These are phyloP conservation scores for Diplodia scrobiculata DNA, from an alignment of 2,329 filamentous ascomycete genomes.

Conservation along the genomic window DNA sequence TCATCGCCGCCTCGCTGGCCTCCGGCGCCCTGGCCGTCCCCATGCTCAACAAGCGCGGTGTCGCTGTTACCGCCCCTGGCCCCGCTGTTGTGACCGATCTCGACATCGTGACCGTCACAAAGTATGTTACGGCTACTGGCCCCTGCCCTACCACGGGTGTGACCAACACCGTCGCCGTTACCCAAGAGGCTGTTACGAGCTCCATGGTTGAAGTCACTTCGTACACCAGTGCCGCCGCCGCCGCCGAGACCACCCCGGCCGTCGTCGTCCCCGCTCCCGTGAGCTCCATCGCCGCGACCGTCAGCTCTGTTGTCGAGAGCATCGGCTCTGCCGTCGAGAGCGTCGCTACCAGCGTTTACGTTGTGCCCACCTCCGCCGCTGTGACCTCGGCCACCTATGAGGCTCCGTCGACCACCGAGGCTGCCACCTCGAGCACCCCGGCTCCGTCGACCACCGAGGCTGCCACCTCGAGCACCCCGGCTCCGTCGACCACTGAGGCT, in stretches of 20 bases:
- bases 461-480: neutral
- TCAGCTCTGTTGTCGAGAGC: neutral
- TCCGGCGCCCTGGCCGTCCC: constrained; percentile 30
- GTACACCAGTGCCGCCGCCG: neutral
- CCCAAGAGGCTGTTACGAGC: constrained; percentile 8
- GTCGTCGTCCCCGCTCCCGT: neutral
- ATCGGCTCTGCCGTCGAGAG: neutral
- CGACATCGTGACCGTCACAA: constrained; percentile 28
- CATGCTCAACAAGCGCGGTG: constrained; percentile 24
- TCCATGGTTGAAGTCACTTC: constrained; percentile 8
- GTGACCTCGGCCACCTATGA: constrained; percentile 1
- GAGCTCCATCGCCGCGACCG: neutral
- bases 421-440: neutral
- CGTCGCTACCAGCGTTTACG: constrained; percentile 1
- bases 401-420: neutral
- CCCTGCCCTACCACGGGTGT: constrained; percentile 9
- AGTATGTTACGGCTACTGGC: constrained; percentile 22
- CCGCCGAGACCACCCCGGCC: neutral
- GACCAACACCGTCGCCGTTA: constrained; percentile 8
- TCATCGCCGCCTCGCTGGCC: constrained; percentile 28
- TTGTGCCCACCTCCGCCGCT: neutral
- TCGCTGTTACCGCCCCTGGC: constrained; percentile 3
- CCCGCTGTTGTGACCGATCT: constrained; percentile 15
- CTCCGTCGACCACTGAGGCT: neutral
- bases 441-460: neutral